These are phyloP conservation scores for Yamadazyma buinensis DNA, from an alignment of 1,139 yeast genomes.

Conservation along the genomic window DNA sequence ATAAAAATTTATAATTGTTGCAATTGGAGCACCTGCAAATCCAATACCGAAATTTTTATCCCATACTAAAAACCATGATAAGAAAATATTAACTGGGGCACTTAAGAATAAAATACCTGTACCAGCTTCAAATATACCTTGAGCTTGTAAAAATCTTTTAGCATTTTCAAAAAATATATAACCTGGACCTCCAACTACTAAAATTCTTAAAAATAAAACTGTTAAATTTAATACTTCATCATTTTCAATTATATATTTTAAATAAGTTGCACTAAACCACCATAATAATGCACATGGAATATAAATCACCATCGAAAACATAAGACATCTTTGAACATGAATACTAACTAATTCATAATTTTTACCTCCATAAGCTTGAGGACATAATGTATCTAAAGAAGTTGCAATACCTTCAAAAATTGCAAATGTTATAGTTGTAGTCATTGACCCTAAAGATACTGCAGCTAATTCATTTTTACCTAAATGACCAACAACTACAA, in stretches of 20 bases:
- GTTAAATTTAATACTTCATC: slow-evolving; percentile 62
- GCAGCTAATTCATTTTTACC: slow-evolving; percentile 75
- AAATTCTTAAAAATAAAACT: slow-evolving; percentile 57
- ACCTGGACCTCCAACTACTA: slow-evolving; percentile 79
- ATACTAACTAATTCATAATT: slow-evolving; percentile 56
- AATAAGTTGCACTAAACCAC: slow-evolving; percentile 60
- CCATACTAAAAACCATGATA: slow-evolving; percentile 83
- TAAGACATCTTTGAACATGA: slow-evolving; percentile 62
- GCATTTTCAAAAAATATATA: slow-evolving; percentile 80
- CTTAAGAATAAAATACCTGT: slow-evolving; percentile 72
- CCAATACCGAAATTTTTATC: slow-evolving; percentile 57
- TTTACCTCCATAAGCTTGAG: slow-evolving; percentile 78
- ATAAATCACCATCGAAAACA: slow-evolving; percentile 51
- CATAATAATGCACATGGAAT: slow-evolving; percentile 62
- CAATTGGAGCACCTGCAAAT: slow-evolving; percentile 69
- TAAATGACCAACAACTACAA: slow-evolving; percentile 68
- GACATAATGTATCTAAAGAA: slow-evolving; percentile 81
- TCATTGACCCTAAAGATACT: slow-evolving; percentile 84
- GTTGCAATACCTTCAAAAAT: slow-evolving; percentile 87
- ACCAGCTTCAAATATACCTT: slow-evolving; percentile 89
- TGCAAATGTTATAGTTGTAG: slow-evolving; percentile 80
- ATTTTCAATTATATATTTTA: slow-evolving; percentile 53
- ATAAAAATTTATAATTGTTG: slow-evolving; percentile 70
- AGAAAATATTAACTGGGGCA: slow-evolving; percentile 72
- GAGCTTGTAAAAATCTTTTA: slow-evolving; percentile 83